Percentiles rank a stretch among this genome's conserved stretches.
These are phyloP conservation scores for Lolium perenne DNA, from an alignment of 176 grass and related monocot genomes.

Conservation along the genomic window DNA sequence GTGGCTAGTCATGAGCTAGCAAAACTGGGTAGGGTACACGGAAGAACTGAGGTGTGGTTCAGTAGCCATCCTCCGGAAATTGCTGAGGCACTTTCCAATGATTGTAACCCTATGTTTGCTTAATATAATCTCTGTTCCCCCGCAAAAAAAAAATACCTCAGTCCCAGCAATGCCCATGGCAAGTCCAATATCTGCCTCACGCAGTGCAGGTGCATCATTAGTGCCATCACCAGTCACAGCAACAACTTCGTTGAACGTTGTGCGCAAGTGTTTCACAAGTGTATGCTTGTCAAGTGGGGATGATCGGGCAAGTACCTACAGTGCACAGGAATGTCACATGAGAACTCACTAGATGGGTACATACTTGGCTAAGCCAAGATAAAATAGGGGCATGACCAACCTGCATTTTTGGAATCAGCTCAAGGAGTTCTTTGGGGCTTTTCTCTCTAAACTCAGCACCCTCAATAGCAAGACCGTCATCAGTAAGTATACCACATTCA, in stretches of 20 bases:
- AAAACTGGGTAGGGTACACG: no score
- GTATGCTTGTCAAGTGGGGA: slow-evolving; percentile 88
- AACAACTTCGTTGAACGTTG: slow-evolving; percentile 79
- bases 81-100: no score
- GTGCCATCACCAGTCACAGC: slow-evolving; percentile 99
- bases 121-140: no score
- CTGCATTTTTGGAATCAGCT: slow-evolving; percentile 93
- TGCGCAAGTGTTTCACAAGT: slow-evolving; percentile 77
- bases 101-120: no score
- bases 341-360: slow-evolving; percentile 33
- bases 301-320: slow-evolving; percentile 84
- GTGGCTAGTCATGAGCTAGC: no score
- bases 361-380: slow-evolving; percentile 27
- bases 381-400: slow-evolving; percentile 49
- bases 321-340: slow-evolving; percentile 29
- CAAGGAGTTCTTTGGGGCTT: slow-evolving; percentile 66
- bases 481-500: slow-evolving; percentile 78
- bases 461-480: slow-evolving; percentile 70
- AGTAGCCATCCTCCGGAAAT: no score
- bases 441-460: slow-evolving; percentile 69
- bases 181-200: slow-evolving; percentile 97
- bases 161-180: slow-evolving; percentile 97
- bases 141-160: no score
- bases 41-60: no score
- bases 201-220: slow-evolving; percentile 89